Percentiles rank a stretch among this genome's conserved stretches.
Evolutionary conservation across 2,329 filamentous ascomycete species (phyloP).

Genomic region (Truncatella angustata): DNA sequence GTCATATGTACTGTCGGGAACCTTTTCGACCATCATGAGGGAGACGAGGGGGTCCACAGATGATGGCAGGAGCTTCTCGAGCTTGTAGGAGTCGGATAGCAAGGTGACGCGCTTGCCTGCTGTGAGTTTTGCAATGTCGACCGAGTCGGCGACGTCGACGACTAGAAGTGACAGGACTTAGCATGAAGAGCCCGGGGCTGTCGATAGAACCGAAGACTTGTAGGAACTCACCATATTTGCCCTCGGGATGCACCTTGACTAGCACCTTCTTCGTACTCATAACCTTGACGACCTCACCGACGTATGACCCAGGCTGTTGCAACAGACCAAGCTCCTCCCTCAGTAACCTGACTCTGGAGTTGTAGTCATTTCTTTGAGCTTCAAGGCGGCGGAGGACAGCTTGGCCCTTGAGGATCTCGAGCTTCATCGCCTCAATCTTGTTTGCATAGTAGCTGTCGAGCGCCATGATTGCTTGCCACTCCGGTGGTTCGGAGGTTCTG

Average conservation of each 20-base stretch:
- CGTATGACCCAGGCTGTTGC: constrained; percentile 96
- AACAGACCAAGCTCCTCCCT: constrained; percentile 93
- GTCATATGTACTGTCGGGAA: constrained; percentile 98
- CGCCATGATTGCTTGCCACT: constrained; percentile 69
- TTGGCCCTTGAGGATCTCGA: constrained; percentile 99
- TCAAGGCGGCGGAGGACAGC: constrained; percentile 91
- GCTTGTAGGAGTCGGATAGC: constrained; percentile 95
- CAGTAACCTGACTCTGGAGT: constrained; percentile 91
- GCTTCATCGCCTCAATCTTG: constrained; percentile 99
- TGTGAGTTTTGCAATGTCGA: constrained; percentile 94
- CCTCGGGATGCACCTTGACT: constrained; percentile 98
- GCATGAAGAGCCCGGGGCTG: too few relatives aligned
- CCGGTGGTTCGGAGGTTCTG: constrained; percentile 14
- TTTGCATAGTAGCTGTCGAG: constrained; percentile 99
- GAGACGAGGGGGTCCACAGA: constrained; percentile 98
- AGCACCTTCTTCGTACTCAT: constrained; percentile 99
- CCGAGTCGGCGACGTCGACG: constrained; percentile 90
- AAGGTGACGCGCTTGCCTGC: constrained; percentile 96
- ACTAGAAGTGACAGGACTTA: constrained; percentile 52
- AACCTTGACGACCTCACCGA: constrained; percentile 99
- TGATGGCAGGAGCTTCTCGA: constrained; percentile 97
- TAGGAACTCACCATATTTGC: constrained; percentile 84
- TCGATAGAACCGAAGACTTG: neutral
- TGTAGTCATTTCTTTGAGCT: constrained; percentile 98
- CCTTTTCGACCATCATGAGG: constrained; percentile 99